phyloP scores from a whole-genome alignment of 164 flowering plant genomes.

The Vitis cinerea region DNA sequence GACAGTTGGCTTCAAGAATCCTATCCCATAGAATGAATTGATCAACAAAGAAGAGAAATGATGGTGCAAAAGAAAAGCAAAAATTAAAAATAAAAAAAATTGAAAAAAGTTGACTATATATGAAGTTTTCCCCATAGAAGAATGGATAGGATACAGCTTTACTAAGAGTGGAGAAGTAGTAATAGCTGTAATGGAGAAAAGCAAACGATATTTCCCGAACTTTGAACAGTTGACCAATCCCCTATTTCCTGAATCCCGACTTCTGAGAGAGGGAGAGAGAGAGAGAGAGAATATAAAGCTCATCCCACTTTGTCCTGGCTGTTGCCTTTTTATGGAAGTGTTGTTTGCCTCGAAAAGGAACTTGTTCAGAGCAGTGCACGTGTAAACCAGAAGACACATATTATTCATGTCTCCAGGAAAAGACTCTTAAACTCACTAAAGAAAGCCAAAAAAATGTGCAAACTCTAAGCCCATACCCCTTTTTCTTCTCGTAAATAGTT shows the following conservation, averaged over 20 bases:
- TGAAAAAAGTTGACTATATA: neutral
- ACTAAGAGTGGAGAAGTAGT: neutral
- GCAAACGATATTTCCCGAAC: neutral
- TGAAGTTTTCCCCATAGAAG: neutral
- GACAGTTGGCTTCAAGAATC: too few species aligned
- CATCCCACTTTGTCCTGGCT: constrained; percentile 1
- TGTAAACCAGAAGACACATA: constrained; percentile 30
- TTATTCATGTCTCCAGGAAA: constrained; percentile 26
- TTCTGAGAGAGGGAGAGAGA: constrained; percentile 5
- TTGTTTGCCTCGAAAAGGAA: constrained; percentile 44
- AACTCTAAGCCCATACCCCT: constrained; percentile 26
- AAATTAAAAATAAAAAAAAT: too few species aligned
- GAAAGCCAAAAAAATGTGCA: constrained; percentile 2
- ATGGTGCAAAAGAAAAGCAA: too few species aligned
- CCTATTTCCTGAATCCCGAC: neutral
- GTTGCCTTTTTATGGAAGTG: constrained; percentile 23
- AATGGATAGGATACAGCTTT: neutral
- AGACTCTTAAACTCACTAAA: constrained; percentile 1
- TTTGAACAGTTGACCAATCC: constrained; percentile 16
- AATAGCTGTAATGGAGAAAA: neutral
- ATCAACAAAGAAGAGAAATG: too few species aligned
- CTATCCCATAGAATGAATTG: too few species aligned
- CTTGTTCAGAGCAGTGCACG: constrained; percentile 40
- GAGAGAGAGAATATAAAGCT: neutral
- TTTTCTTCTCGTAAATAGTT: constrained; percentile 12